Conservation (phyloP, 352 stramenopile genomes). For the Phytophthora ramorum region DNA sequence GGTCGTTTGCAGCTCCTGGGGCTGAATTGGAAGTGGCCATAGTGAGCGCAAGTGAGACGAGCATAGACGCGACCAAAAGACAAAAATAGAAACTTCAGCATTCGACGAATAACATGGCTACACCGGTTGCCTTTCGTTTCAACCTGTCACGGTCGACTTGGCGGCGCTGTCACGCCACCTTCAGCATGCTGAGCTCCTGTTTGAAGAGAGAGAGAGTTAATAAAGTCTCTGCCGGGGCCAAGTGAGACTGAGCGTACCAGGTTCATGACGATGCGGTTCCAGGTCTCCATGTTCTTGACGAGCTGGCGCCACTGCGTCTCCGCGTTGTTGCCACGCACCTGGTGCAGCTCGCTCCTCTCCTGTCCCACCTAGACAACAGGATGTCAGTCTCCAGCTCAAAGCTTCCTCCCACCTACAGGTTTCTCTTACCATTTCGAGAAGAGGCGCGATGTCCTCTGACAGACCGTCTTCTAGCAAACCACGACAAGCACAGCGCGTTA, state of each 20-base stretch:
- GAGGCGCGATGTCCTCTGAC: slow-evolving; percentile 36
- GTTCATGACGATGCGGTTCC: slow-evolving; percentile 88
- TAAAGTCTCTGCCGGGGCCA: neutral
- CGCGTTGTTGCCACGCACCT: slow-evolving; percentile 38
- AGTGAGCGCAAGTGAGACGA: slow-evolving; percentile 7
- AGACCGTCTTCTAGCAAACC: slow-evolving; percentile 18
- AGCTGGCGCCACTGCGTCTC: slow-evolving; percentile 80
- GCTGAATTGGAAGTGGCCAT: slow-evolving; percentile 15
- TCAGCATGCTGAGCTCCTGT: slow-evolving; percentile 44
- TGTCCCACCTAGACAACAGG: slow-evolving; percentile 41
- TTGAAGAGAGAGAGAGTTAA: slow-evolving; percentile 9
- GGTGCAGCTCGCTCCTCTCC: slow-evolving; percentile 47
- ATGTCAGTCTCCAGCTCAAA: slow-evolving; percentile 6
- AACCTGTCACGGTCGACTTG: slow-evolving; percentile 5
- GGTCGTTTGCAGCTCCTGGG: slow-evolving; percentile 1
- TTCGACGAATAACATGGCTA: slow-evolving; percentile 27
- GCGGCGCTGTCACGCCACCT: slow-evolving; percentile 13
- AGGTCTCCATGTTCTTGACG: slow-evolving; percentile 87
- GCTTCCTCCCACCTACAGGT: neutral
- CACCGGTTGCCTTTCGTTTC: slow-evolving; percentile 5
- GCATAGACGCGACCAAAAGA: slow-evolving; percentile 1
- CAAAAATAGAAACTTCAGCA: slow-evolving; percentile 34
- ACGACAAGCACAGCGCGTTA: neutral
- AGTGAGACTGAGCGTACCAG: slow-evolving; percentile 44
- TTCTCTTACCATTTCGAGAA: slow-evolving; percentile 59